Evolutionary conservation across 75 land plant species (phyloP).

Genomic region (Selaginella tamariscina): DNA sequence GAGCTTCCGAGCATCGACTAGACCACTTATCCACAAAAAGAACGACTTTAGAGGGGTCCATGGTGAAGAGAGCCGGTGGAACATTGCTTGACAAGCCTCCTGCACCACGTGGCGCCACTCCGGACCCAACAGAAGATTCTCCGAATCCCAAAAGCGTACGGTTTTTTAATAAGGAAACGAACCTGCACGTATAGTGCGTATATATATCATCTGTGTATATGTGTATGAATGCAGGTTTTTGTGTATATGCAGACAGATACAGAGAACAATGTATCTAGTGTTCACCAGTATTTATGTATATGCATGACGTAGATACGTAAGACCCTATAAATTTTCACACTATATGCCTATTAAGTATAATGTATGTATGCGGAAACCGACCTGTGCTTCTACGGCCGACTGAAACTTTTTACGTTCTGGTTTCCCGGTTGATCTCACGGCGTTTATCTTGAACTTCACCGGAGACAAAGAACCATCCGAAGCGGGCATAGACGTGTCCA

Average conservation of each 20-base stretch:
- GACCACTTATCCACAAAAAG: conserved; percentile 45
- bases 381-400: conserved; percentile 81
- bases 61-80: conserved; percentile 48
- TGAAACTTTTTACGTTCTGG: conserved; percentile 71
- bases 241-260: too few relatives aligned
- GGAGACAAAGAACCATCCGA: not conserved
- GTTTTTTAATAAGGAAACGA: conserved; percentile 86
- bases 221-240: too few relatives aligned
- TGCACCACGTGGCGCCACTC: conserved; percentile 43
- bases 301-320: too few relatives aligned
- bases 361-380: too few relatives aligned
- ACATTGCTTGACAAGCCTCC: conserved; percentile 26
- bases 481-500: too few relatives aligned
- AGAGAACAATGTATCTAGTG: too few relatives aligned
- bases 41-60: conserved; percentile 73
- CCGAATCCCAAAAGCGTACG: conserved; percentile 37
- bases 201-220: too few relatives aligned
- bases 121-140: conserved; percentile 38
- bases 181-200: too few relatives aligned
- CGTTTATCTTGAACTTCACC: conserved; percentile 23
- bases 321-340: too few relatives aligned
- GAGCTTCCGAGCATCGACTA: conserved; percentile 44
- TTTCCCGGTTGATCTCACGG: conserved; percentile 56
- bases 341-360: too few relatives aligned
- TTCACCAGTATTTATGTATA: too few relatives aligned